phyloP scores from a whole-genome alignment of 2,329 filamentous ascomycete species.

The Alternaria gaisen region DNA sequence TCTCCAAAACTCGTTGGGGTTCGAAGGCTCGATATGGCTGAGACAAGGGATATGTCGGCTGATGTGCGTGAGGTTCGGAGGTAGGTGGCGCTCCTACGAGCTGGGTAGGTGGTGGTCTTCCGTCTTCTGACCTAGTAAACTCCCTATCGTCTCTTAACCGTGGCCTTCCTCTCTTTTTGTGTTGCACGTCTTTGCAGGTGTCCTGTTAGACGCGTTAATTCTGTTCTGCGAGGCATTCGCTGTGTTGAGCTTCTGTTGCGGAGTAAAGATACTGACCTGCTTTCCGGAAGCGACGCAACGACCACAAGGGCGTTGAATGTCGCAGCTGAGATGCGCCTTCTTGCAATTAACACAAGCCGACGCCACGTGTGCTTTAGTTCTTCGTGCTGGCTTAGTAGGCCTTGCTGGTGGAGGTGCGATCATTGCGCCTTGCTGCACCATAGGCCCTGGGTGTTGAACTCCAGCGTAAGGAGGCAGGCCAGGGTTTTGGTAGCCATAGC shows the following conservation, averaged over 20 bases:
- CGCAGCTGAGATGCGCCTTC: constrained; percentile 75
- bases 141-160: constrained; percentile 70
- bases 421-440: constrained; percentile 44
- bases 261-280: constrained; percentile 54
- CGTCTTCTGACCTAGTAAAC: constrained; percentile 43
- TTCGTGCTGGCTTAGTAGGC: constrained; percentile 47
- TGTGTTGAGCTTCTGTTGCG: not conserved
- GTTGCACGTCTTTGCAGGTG: constrained; percentile 81
- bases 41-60: constrained; percentile 30
- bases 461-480: constrained; percentile 38
- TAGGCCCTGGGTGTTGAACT: constrained; percentile 39
- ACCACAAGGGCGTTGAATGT: constrained; percentile 77
- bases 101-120: constrained; percentile 37
- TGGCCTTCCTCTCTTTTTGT: constrained; percentile 84
- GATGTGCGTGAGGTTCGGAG: constrained; percentile 33
- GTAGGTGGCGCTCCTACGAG: constrained; percentile 34
- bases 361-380: constrained; percentile 80
- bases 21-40: constrained; percentile 37
- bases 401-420: constrained; percentile 43
- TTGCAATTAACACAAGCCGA: constrained; percentile 89
- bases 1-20: constrained; percentile 29
- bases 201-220: constrained; percentile 61
- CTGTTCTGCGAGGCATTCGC: not conserved
- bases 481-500: constrained; percentile 40
- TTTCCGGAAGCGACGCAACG: constrained; percentile 81